phyloP scores from a whole-genome alignment of 2,329 filamentous ascomycete species.

The Exophiala dermatitidis region DNA sequence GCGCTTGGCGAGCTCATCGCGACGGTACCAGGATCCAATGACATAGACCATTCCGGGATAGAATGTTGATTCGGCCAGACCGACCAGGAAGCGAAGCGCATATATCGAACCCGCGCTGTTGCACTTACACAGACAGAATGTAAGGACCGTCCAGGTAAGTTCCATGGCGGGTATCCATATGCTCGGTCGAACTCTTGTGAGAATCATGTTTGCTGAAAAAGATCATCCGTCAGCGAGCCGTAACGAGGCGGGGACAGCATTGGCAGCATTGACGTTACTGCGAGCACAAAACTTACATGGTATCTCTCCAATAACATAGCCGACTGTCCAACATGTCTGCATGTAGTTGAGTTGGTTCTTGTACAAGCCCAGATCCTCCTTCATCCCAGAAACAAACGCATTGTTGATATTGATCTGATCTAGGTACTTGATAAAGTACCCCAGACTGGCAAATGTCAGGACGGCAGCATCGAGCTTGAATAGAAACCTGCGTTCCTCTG shows the following conservation, averaged over 20 bases:
- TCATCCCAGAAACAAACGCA: constrained; percentile 50
- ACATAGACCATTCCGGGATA: constrained; percentile 49
- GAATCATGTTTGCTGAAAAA: constrained; percentile 40
- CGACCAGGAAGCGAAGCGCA: constrained; percentile 21
- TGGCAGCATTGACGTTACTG: not conserved
- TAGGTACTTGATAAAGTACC: constrained; percentile 51
- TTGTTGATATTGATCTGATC: constrained; percentile 38
- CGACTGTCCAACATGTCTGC: constrained; percentile 55
- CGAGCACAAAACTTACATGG: constrained; percentile 4
- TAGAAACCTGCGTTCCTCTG: constrained; percentile 45
- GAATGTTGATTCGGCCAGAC: constrained; percentile 44
- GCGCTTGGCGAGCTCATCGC: constrained; percentile 46
- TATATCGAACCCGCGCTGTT: constrained; percentile 31
- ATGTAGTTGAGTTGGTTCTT: constrained; percentile 51
- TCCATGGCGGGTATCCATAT: constrained; percentile 24
- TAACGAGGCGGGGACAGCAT: too few relatives aligned
- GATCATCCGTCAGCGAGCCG: not conserved
- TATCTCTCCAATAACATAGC: constrained; percentile 51
- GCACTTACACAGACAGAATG: constrained; percentile 47
- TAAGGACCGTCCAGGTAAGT: constrained; percentile 51
- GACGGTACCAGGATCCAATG: constrained; percentile 42
- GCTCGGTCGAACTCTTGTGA: constrained; percentile 35
- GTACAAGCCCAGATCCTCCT: constrained; percentile 46
- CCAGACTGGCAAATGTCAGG: constrained; percentile 50
- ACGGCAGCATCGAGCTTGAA: constrained; percentile 51